These are phyloP conservation scores for Aspergillus coremiiformis DNA, from an alignment of 495 filamentous ascomycete species.

Conservation along the genomic window DNA sequence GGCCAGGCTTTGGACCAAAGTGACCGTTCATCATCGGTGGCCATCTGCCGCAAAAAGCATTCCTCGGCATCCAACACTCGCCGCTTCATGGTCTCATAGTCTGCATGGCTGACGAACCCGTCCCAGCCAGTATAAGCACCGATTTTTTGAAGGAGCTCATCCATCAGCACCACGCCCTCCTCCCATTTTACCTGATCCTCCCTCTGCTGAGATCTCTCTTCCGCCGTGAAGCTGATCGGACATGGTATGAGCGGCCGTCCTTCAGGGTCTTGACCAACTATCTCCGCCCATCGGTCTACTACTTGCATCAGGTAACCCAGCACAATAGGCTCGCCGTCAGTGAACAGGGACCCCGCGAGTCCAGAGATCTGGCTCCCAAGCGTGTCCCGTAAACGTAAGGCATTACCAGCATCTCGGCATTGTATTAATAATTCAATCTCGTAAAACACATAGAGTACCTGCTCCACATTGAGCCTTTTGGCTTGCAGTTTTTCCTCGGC, in stretches of 20 bases:
- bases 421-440: constrained; percentile 6
- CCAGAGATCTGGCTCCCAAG: background rate
- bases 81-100: constrained; percentile 6
- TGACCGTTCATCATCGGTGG: constrained; percentile 1
- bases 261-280: constrained; percentile 3
- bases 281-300: background rate
- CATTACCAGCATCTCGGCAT: background rate
- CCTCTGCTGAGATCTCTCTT: background rate
- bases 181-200: constrained; percentile 7
- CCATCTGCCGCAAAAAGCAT: constrained; percentile 2
- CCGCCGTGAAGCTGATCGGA: background rate
- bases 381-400: constrained; percentile 6
- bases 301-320: background rate
- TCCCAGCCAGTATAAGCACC: constrained; percentile 9
- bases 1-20: constrained; percentile 5
- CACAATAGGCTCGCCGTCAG: constrained; percentile 9
- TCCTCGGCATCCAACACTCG: background rate
- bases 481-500: constrained; percentile 2
- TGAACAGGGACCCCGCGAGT: constrained; percentile 3
- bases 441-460: constrained; percentile 7
- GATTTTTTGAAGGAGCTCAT: constrained; percentile 1
- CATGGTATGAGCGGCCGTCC: background rate
- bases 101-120: constrained; percentile 1
- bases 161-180: constrained; percentile 5
- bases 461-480: background rate